Base-by-base conservation (phyloP, 495 filamentous ascomycete species). In the Tuber borchii region DNA sequence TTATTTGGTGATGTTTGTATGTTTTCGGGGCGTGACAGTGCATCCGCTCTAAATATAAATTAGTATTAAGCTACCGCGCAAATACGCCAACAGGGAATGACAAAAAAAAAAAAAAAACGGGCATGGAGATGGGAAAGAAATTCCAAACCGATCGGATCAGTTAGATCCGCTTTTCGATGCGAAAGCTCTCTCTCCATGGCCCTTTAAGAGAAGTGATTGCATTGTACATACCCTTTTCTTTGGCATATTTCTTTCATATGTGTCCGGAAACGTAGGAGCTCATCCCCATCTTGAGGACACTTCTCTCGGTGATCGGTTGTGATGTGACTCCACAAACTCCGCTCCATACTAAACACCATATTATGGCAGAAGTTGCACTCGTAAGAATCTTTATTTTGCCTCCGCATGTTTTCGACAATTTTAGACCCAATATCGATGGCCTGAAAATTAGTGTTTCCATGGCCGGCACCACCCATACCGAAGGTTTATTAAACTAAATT, bases 191-290 rank as follows among this genome's bases (percentile, higher is more conserved):
- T 12, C 51, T 61, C 48, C 48, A 9, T n/a, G n/a, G 14, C 51
- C 51, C 51, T 61, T n/a, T 26, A 10, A n/a, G 2, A 61, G 14
- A 65, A 17, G 56, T 26, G 26, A 65, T 14, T 31, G 26, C 26
- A 34, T 65, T 31, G 56, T 8, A 65, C 56, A 14, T 34, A 65
- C 56, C 56, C 56, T 73, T 73, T 73, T 69, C 46, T 73, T 61
- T 76, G 77, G 71, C 75, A 71, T 46, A 71, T 72, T 20, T 78
- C 77, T 17, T 61, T 61, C 45, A 61, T 73, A 9, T 40, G 45
- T 16, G 40, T 56, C 45, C 48, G 72, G 10, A 61, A 61, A 9
- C 34, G 34, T 20, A 65, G 72, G 37, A 46, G 46, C 12, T 56
- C 46, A n/a, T 20, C 14, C 2, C 40, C 45, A 61, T 48, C 72